Conservation (phyloP, 495 filamentous ascomycete species). For the Aspergillus baeticus region DNA sequence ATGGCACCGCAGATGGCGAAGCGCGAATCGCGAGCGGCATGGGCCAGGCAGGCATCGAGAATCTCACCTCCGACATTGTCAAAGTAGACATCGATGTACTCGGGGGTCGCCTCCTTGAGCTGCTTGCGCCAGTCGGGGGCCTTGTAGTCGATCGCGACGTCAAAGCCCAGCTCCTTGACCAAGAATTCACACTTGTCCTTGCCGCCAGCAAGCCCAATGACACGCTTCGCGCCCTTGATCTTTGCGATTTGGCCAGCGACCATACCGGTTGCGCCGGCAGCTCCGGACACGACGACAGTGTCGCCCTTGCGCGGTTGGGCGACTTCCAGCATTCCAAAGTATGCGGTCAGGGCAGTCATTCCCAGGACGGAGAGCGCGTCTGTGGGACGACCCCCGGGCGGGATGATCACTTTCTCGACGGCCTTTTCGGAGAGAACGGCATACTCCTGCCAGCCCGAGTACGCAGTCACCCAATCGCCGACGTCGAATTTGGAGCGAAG, state of each 20-base stretch:
- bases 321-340: slow-evolving; percentile 63
- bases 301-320: slow-evolving; percentile 57
- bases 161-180: slow-evolving; percentile 48
- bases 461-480: slow-evolving; percentile 53
- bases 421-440: slow-evolving; percentile 49
- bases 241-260: slow-evolving; percentile 70
- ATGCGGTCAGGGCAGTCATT: slow-evolving; percentile 63
- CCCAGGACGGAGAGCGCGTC: slow-evolving; percentile 61
- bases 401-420: slow-evolving; percentile 44
- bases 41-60: slow-evolving; percentile 50
- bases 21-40: slow-evolving; percentile 44
- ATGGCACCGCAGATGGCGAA: slow-evolving; percentile 57
- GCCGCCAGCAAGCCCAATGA: slow-evolving; percentile 52
- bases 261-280: slow-evolving; percentile 69
- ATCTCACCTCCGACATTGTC: slow-evolving; percentile 58
- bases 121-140: slow-evolving; percentile 51
- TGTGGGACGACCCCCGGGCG: slow-evolving; percentile 46
- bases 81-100: slow-evolving; percentile 57
- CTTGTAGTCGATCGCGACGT: slow-evolving; percentile 57
- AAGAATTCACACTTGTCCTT: slow-evolving; percentile 51
- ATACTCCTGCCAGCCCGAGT: slow-evolving; percentile 63
- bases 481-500: slow-evolving; percentile 39
- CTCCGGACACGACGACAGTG: slow-evolving; percentile 66
- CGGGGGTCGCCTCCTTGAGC: slow-evolving; percentile 44
- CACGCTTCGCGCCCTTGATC: slow-evolving; percentile 54